phyloP scores from a whole-genome alignment of 176 grass and related monocot genomes.

The Oryza officinalis region DNA sequence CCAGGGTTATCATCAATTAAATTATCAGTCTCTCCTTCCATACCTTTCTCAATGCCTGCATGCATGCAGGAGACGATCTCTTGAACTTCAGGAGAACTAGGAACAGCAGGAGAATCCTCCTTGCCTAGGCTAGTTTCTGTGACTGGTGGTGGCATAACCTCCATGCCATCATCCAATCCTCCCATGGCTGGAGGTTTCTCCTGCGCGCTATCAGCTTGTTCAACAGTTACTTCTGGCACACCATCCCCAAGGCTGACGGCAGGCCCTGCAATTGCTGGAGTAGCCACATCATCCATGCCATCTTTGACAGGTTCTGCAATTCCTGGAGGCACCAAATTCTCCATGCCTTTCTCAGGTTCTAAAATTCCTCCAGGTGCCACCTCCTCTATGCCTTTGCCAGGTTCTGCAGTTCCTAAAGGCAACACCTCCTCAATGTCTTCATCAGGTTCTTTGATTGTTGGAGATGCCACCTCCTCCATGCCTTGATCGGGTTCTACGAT shows the following conservation, averaged over 20 bases:
- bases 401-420: constrained; percentile 11
- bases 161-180: constrained; percentile 15
- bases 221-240: neutral
- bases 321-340: neutral
- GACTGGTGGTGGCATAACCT: neutral
- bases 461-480: constrained; percentile 11
- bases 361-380: constrained; percentile 19
- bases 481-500: constrained; percentile 1
- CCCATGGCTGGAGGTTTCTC: constrained; percentile 28
- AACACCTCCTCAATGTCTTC: constrained; percentile 20
- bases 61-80: constrained; percentile 11
- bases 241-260: constrained; percentile 12
- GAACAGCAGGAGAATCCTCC: constrained; percentile 24
- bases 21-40: constrained; percentile 38
- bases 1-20: constrained; percentile 27
- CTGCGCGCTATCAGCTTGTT: constrained; percentile 13
- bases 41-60: constrained; percentile 34
- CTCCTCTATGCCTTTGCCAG: constrained; percentile 22
- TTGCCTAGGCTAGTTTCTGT: constrained; percentile 17
- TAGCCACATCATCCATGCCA: neutral
- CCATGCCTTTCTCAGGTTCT: constrained; percentile 27
- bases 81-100: constrained; percentile 12
- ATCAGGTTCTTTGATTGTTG: constrained; percentile 30
- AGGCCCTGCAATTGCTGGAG: constrained; percentile 18
- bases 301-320: neutral